Percentiles rank a stretch among this genome's conserved stretches.
phyloP scores from a whole-genome alignment of 306 rosid species.

The Trichosanthes truncata region DNA sequence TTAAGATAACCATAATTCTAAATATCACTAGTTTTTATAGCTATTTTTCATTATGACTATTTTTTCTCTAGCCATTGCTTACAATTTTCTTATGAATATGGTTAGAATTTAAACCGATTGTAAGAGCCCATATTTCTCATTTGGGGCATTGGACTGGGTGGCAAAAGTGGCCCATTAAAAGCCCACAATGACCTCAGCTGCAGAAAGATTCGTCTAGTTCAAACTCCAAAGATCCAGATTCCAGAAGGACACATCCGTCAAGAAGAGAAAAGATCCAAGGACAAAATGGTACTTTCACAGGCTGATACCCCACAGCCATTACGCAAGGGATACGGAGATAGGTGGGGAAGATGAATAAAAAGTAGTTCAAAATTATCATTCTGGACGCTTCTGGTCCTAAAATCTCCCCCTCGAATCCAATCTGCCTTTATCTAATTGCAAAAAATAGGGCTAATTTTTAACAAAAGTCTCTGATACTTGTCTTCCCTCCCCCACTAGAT shows the following conservation, averaged over 20 bases:
- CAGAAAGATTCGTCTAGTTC: not conserved
- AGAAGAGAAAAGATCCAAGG: not conserved
- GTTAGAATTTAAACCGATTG: too few species aligned
- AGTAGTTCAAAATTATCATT: not conserved
- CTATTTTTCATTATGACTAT: too few species aligned
- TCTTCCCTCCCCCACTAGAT: not conserved
- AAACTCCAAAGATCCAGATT: not conserved
- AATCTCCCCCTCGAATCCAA: not conserved
- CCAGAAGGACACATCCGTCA: not conserved
- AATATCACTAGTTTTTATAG: too few species aligned
- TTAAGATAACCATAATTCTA: too few species aligned
- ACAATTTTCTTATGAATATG: too few species aligned
- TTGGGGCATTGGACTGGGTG: too few species aligned
- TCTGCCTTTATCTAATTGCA: not conserved
- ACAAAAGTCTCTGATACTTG: not conserved
- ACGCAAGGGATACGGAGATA: not conserved
- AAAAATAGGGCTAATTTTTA: not conserved
- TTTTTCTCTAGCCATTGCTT: too few species aligned
- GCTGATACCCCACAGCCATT: not conserved
- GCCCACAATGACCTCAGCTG: not conserved
- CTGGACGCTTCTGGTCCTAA: slow-evolving; percentile 4
- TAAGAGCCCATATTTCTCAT: too few species aligned
- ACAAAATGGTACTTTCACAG: not conserved
- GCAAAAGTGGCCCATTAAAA: too few species aligned
- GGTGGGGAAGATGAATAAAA: not conserved